Base-by-base conservation (phyloP, 768 basidiomycete genomes). In the Scleroderma citrinum region DNA sequence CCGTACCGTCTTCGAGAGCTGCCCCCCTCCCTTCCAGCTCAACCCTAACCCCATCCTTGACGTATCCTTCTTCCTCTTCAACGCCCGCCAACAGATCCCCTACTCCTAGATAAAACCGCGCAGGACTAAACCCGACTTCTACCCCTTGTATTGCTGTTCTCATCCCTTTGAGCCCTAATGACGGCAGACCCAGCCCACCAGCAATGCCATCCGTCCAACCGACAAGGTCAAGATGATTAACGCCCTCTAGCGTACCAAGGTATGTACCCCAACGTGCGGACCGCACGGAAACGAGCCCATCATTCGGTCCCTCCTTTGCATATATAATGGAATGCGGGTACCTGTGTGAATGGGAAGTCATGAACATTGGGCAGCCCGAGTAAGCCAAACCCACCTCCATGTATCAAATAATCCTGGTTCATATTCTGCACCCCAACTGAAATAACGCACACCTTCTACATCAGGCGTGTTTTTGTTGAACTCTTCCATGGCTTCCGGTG, bases 211-310 rank as follows among this genome's bases (percentile, higher is more conserved):
- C 63, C 44, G 92, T 85, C 95, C 94, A 97, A 6, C 94, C 92
- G 11, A 96, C 90, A 32, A 91, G 78, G 61, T 92, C 90, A 31
- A 95, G 78, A 62, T 99, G 96, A 59, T 91, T 95, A 14, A 96
- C 96, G 49, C 87, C 77, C 32, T 80, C 75, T 17, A 99, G 72
- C 2, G 95, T 98, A n/a, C 93, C 96, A 44, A 91, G 78, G 62
- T 98, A 97, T 16, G 85, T 92, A 32, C 96, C 96, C 92, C 94
- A 95, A 74, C 83, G 82, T 3, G 92, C 83, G 5, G 90, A 92
- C 51, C 83, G 73, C 38, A 95, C 82, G 40, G 85, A 87, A 40
- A 99, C 95, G 41, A 99, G 76, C 1, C 96, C 96, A 64, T 97
- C 92, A 59, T 97, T 96, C 29, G 89, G 82, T 16, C 94, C 95